Percentiles rank a stretch among this genome's conserved stretches.
phyloP scores from a whole-genome alignment of 495 filamentous ascomycete species.

The Cetradonia linearis region DNA sequence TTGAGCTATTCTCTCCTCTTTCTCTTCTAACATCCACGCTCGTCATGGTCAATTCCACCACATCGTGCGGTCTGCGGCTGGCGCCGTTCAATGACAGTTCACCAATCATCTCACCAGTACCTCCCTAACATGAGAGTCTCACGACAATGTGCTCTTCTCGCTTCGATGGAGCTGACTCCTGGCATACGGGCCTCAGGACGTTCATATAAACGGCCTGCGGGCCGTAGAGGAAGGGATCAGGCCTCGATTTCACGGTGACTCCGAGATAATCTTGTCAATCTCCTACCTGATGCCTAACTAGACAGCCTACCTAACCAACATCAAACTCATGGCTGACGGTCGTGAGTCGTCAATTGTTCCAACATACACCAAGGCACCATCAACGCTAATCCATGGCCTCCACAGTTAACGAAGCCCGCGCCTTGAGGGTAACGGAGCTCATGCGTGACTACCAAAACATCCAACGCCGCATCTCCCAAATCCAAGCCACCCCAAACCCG shows the following conservation, averaged over 20 bases:
- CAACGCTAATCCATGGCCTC: neutral
- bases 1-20: constrained; percentile 1
- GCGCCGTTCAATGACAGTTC: neutral
- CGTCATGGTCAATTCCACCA: neutral
- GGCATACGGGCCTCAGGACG: neutral
- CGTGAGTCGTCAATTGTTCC: constrained; percentile 16
- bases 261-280: neutral
- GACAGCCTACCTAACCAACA: constrained; percentile 4
- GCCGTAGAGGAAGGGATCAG: neutral
- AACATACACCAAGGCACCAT: neutral
- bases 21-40: neutral
- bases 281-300: constrained; percentile 6
- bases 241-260: neutral
- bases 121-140: neutral
- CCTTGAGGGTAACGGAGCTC: constrained; percentile 70
- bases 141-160: neutral
- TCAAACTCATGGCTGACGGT: constrained; percentile 49
- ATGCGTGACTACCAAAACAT: constrained; percentile 77
- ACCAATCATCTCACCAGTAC: constrained; percentile 9
- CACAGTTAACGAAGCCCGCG: constrained; percentile 75
- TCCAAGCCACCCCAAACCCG: constrained; percentile 42
- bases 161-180: neutral
- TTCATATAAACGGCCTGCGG: constrained; percentile 3
- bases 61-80: neutral
- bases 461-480: constrained; percentile 67